phyloP scores from a whole-genome alignment of 257 asterid genomes.

The Misopates orontium region DNA sequence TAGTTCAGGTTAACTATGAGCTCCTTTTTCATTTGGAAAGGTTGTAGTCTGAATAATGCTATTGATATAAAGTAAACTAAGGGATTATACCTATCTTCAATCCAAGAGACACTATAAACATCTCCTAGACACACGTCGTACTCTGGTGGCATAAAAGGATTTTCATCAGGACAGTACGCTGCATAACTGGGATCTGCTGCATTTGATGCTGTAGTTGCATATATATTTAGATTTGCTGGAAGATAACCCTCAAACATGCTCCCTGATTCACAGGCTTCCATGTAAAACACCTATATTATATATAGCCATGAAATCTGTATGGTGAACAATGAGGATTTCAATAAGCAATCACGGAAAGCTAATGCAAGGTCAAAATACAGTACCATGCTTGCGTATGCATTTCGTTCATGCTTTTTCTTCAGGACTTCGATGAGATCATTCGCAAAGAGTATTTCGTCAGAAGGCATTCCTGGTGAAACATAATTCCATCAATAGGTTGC shows the following conservation, averaged over 20 bases:
- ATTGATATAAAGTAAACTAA: neutral
- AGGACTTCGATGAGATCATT: conserved; percentile 48
- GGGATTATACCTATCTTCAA: conserved; percentile 60
- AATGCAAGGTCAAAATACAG: neutral
- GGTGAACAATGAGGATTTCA: neutral
- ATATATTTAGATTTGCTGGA: conserved; percentile 52
- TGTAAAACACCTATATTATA: conserved; percentile 48
- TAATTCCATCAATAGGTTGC: conserved; percentile 4
- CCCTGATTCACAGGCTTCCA: conserved; percentile 75
- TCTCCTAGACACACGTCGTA: conserved; percentile 62
- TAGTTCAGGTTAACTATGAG: neutral
- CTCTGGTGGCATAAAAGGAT: conserved; percentile 45
- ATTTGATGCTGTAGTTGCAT: conserved; percentile 68
- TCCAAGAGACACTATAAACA: conserved; percentile 65
- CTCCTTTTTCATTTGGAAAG: neutral
- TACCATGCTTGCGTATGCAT: conserved; percentile 61
- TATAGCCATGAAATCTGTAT: neutral
- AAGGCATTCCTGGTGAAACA: conserved; percentile 51
- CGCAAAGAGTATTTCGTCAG: conserved; percentile 50
- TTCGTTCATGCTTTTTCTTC: conserved; percentile 53
- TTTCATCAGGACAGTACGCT: conserved; percentile 54
- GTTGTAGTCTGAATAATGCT: neutral
- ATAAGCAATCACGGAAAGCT: neutral
- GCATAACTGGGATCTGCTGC: conserved; percentile 58
- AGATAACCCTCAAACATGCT: conserved; percentile 72